These are phyloP conservation scores for Amanita thiersii DNA, from an alignment of 768 basidiomycete genomes.

Conservation along the genomic window DNA sequence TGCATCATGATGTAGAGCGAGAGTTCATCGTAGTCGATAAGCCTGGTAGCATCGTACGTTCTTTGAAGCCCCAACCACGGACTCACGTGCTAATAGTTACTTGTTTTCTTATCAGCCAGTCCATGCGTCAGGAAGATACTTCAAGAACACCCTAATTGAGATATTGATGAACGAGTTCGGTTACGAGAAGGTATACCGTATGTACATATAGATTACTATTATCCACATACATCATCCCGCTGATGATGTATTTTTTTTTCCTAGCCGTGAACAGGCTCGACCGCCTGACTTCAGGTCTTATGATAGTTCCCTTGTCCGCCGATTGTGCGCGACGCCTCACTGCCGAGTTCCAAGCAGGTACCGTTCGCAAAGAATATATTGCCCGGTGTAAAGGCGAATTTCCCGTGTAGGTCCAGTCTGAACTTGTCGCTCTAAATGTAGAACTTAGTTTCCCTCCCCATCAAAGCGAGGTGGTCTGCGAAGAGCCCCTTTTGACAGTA, in stretches of 20 bases:
- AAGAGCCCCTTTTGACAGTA: constrained; percentile 81
- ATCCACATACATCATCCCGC: background rate
- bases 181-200: constrained; percentile 76
- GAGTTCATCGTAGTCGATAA: constrained; percentile 92
- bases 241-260: background rate
- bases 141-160: constrained; percentile 80
- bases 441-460: background rate
- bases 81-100: constrained; percentile 9
- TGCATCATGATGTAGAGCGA: constrained; percentile 70
- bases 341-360: constrained; percentile 73
- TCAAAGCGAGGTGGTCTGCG: constrained; percentile 69
- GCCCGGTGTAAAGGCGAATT: constrained; percentile 84
- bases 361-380: constrained; percentile 87
- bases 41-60: constrained; percentile 90
- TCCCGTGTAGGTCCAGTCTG: constrained; percentile 54
- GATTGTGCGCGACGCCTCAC: constrained; percentile 64
- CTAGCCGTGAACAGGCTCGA: constrained; percentile 77
- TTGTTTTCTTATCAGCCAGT: constrained; percentile 55
- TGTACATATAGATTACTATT: constrained; percentile 22
- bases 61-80: constrained; percentile 11
- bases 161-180: constrained; percentile 82
- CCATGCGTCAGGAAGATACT: constrained; percentile 88
- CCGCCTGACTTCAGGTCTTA: constrained; percentile 87
- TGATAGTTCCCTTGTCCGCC: constrained; percentile 81
- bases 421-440: background rate